Percentiles rank a stretch among this genome's conserved stretches.
These are phyloP conservation scores for Trichoderma atroviride DNA, from an alignment of 2,329 filamentous ascomycete genomes.

Conservation along the genomic window DNA sequence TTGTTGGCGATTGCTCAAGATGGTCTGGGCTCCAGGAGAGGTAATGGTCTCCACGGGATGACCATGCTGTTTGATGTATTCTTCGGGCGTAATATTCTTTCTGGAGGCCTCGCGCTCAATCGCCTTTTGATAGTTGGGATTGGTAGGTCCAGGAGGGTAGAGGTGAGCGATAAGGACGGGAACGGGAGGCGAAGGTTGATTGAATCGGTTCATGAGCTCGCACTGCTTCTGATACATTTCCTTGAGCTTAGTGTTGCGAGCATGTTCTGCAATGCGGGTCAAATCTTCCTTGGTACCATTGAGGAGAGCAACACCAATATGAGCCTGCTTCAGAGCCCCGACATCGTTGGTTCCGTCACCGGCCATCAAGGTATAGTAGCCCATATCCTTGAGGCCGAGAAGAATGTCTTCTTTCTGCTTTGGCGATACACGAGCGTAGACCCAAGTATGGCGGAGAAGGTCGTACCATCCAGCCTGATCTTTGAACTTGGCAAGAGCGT, in stretches of 20 bases:
- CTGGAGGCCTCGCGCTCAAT: conserved; percentile 81
- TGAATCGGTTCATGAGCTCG: conserved; percentile 89
- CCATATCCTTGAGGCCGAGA: conserved; percentile 92
- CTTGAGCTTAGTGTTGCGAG: conserved; percentile 96
- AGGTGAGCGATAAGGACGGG: conserved; percentile 91
- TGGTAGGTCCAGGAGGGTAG: conserved; percentile 85
- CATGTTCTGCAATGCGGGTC: conserved; percentile 87
- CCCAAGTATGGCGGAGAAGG: conserved; percentile 88
- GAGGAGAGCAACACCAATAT: conserved; percentile 92
- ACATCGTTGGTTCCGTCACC: conserved; percentile 99
- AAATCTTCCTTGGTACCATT: conserved; percentile 94
- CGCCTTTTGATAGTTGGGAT: conserved; percentile 93
- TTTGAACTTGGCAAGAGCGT: conserved; percentile 87
- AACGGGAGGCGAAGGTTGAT: conserved; percentile 88
- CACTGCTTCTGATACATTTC: conserved; percentile 97
- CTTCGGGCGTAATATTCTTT: conserved; percentile 69
- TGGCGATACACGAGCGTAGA: conserved; percentile 95
- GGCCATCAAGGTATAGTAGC: conserved; percentile 98
- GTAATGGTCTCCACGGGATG: conserved; percentile 64
- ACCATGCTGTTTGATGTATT: conserved; percentile 57
- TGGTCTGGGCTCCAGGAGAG: conserved; percentile 65
- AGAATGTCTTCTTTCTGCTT: conserved; percentile 99
- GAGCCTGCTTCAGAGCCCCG: conserved; percentile 94
- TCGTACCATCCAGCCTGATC: conserved; percentile 74
- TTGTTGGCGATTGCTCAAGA: conserved; percentile 62